Conservation (phyloP, 2,329 filamentous ascomycete species). For the Epichloe sibirici region DNA sequence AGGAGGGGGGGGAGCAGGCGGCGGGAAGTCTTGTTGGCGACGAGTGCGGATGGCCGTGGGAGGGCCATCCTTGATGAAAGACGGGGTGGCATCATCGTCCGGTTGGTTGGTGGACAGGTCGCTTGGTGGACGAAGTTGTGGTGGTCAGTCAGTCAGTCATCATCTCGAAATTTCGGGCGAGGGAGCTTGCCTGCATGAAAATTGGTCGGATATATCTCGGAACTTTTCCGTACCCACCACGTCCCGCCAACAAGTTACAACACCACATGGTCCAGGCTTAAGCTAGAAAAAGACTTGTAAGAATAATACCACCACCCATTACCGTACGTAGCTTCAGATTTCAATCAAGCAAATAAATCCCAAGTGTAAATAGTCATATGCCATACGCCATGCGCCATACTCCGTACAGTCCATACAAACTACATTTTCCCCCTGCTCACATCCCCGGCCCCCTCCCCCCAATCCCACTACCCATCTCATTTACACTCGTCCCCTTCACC, state of each 20-base stretch:
- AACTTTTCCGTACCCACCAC: no score
- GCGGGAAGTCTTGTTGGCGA: conserved; percentile 15
- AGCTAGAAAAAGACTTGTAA: neutral
- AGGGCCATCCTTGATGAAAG: conserved; percentile 32
- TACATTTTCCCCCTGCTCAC: conserved; percentile 7
- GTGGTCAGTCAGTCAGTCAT: neutral
- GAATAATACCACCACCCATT: neutral
- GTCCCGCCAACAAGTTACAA: neutral
- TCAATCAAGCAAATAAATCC: no score
- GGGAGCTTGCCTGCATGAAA: neutral
- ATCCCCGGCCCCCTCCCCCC: conserved; percentile 28
- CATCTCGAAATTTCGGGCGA: neutral
- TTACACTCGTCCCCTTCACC: conserved; percentile 43
- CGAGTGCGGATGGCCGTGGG: conserved; percentile 22
- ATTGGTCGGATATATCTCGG: conserved; percentile 9
- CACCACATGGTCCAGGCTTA: neutral
- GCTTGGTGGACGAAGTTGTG: neutral
- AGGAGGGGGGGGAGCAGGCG: conserved; percentile 36
- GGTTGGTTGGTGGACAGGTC: neutral
- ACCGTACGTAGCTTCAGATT: neutral
- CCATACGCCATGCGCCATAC: no score
- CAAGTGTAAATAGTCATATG: no score
- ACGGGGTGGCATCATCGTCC: conserved; percentile 31
- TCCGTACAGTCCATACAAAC: no score
- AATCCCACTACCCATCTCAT: conserved; percentile 43